phyloP scores from a whole-genome alignment of 164 flowering plant species.

The Umbellularia californica region DNA sequence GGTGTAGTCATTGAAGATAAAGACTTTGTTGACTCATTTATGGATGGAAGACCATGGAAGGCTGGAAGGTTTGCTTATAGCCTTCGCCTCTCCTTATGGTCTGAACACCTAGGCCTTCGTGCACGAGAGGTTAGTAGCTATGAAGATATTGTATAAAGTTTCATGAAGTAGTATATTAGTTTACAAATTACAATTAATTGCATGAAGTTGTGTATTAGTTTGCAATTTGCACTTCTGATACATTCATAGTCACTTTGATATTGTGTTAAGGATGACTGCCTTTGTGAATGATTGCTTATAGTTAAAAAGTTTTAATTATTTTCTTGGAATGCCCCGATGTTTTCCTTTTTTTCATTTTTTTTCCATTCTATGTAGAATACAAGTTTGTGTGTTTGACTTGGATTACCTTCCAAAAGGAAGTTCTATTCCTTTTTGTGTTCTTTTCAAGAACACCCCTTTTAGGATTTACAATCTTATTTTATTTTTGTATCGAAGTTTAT shows the following conservation, averaged over 20 bases:
- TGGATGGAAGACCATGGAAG: constrained; percentile 74
- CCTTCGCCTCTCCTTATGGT: constrained; percentile 80
- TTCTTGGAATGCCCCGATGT: too few species aligned
- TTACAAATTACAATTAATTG: too few species aligned
- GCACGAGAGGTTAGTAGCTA: constrained; percentile 53
- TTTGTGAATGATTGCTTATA: too few species aligned
- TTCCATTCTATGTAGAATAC: too few species aligned
- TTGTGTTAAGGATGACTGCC: too few species aligned
- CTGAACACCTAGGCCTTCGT: constrained; percentile 81
- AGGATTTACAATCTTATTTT: not conserved
- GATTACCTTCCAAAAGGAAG: not conserved
- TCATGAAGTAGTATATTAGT: not conserved
- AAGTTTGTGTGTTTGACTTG: too few species aligned
- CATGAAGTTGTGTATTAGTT: too few species aligned
- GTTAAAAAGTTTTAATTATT: too few species aligned
- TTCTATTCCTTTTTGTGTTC: not conserved
- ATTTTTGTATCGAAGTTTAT: not conserved
- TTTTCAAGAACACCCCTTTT: not conserved
- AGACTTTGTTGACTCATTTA: constrained; percentile 67
- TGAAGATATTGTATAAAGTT: not conserved
- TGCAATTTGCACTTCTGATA: too few species aligned
- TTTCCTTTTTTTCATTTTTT: too few species aligned
- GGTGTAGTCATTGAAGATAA: constrained; percentile 94
- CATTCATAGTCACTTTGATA: too few species aligned
- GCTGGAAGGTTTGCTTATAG: constrained; percentile 77